Conservation (phyloP, 2,329 filamentous ascomycete genomes). For the Microdochium nivale region DNA sequence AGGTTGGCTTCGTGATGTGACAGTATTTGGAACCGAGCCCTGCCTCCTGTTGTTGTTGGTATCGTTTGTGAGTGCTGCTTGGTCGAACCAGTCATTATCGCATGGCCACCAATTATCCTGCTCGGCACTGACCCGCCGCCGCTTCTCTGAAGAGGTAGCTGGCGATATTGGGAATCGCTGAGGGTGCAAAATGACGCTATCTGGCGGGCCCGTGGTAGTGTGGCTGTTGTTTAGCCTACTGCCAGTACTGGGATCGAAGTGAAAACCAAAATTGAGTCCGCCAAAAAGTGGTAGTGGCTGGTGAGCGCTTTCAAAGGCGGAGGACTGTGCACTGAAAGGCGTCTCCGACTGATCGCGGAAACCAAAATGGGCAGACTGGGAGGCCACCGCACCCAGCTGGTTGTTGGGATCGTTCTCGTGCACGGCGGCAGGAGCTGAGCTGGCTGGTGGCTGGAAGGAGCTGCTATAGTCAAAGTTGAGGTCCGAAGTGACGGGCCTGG, state of each 20-base stretch:
- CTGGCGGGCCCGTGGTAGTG: background rate
- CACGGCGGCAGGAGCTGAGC: background rate
- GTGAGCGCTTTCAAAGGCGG: background rate
- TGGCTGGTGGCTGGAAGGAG: background rate
- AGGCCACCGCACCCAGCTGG: background rate
- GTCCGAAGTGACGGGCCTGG: background rate
- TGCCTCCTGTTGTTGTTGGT: background rate
- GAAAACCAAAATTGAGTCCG: background rate
- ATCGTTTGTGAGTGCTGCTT: background rate
- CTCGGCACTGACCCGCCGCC: background rate
- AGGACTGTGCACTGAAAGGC: background rate
- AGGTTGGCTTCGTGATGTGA: background rate
- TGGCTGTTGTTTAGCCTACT: background rate
- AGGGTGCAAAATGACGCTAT: background rate
- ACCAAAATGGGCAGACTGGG: background rate
- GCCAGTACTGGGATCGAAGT: background rate
- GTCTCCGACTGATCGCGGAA: background rate
- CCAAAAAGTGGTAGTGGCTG: background rate
- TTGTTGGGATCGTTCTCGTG: background rate
- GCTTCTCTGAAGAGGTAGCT: background rate
- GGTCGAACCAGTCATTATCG: background rate
- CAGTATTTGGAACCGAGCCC: background rate
- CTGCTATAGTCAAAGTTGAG: background rate
- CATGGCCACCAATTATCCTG: background rate
- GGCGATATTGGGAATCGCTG: background rate